phyloP scores from a whole-genome alignment of 2,329 filamentous ascomycete species.

The Rhytidhysteron rufulum region DNA sequence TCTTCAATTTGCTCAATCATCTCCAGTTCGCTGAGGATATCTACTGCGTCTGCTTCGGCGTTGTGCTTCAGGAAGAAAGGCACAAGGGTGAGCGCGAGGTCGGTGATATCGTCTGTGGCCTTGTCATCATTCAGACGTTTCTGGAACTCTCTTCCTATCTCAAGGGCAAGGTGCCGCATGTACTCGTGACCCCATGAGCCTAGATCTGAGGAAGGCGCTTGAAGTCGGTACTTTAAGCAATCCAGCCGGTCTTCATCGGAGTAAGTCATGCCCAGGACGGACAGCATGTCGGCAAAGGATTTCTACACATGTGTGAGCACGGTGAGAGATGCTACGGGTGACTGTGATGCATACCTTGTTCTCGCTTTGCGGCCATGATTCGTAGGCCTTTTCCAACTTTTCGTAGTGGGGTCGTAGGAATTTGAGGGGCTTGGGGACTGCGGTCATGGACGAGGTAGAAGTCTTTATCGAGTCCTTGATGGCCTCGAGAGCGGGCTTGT shows the following conservation, averaged over 20 bases:
- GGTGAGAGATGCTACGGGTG: too few species aligned
- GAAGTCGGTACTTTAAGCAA: conserved; percentile 89
- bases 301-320: conserved; percentile 41
- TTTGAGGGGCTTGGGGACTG: conserved; percentile 96
- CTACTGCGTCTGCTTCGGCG: conserved; percentile 94
- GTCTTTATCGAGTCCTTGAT: conserved; percentile 99
- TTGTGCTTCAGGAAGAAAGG: conserved; percentile 97
- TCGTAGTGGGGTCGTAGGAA: conserved; percentile 97
- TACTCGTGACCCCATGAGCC: conserved; percentile 99
- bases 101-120: conserved; percentile 75
- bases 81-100: conserved; percentile 79
- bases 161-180: conserved; percentile 87
- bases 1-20: conserved; percentile 90
- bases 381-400: conserved; percentile 80
- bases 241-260: conserved; percentile 95
- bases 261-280: conserved; percentile 97
- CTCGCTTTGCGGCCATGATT: conserved; percentile 78
- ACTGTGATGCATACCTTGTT: conserved; percentile 68
- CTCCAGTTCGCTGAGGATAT: conserved; percentile 94
- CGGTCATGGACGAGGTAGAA: conserved; percentile 98
- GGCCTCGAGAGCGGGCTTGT: conserved; percentile 87
- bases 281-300: conserved; percentile 88
- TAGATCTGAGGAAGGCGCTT: conserved; percentile 87
- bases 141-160: conserved; percentile 92
- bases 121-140: conserved; percentile 84